These are phyloP conservation scores for Bolboschoenus planiculmis DNA, from an alignment of 176 grass and related monocot genomes.

Conservation along the genomic window DNA sequence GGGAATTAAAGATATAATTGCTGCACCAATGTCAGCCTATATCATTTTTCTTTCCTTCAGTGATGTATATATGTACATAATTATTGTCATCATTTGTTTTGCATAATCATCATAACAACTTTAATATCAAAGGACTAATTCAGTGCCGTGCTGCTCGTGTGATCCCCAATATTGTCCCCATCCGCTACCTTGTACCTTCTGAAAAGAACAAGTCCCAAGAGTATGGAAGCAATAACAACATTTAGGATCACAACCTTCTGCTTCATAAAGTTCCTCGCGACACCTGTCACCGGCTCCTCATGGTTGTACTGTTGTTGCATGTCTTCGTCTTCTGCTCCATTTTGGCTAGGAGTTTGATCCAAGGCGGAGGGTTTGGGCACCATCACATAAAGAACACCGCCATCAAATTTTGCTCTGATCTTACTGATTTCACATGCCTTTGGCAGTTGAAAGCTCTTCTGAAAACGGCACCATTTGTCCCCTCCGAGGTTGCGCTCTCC, in stretches of 20 bases:
- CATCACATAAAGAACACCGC: conserved; percentile 43
- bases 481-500: conserved; percentile 41
- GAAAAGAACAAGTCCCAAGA: conserved; percentile 43
- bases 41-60: background rate
- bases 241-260: conserved; percentile 40
- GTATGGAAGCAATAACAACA: conserved; percentile 38
- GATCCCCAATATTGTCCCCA: background rate
- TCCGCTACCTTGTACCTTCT: conserved; percentile 17
- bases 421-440: background rate
- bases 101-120: background rate
- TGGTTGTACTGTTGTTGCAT: background rate
- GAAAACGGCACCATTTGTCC: conserved; percentile 34
- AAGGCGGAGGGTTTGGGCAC: conserved; percentile 13
- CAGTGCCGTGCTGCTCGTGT: too few species aligned
- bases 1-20: too few species aligned
- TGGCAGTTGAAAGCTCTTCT: conserved; percentile 45
- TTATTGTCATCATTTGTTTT: background rate
- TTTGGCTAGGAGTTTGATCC: background rate
- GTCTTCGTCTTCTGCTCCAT: background rate
- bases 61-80: background rate
- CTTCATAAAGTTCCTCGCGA: conserved; percentile 27
- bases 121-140: background rate
- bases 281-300: background rate
- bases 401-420: conserved; percentile 52
- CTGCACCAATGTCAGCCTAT: background rate